These are phyloP conservation scores for Penicillium bialowiezense DNA, from an alignment of 495 filamentous ascomycete species.

Conservation along the genomic window DNA sequence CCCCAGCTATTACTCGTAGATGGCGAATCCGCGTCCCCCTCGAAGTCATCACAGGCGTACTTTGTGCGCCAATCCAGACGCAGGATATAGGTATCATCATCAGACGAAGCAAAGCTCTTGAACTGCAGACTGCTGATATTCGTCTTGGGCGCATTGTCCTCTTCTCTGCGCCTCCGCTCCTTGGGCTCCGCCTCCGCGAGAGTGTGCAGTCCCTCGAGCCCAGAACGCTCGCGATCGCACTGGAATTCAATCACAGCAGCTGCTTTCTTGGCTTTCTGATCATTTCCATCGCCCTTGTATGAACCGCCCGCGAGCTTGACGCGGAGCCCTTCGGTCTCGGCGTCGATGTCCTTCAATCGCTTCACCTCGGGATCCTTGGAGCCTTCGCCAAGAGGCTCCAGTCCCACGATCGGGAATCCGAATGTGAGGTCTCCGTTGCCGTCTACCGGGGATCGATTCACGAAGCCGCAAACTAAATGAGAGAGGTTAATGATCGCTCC, in stretches of 20 bases:
- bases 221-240: conserved; percentile 67
- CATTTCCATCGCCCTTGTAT: conserved; percentile 43
- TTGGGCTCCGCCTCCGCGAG: conserved; percentile 30
- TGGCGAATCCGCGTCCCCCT: conserved; percentile 36
- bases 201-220: conserved; percentile 61
- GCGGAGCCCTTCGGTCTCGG: conserved; percentile 63
- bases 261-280: conserved; percentile 51
- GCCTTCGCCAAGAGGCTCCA: conserved; percentile 55
- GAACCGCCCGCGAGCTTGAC: conserved; percentile 68
- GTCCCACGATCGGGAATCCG: conserved; percentile 72
- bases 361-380: conserved; percentile 56
- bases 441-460: conserved; percentile 44
- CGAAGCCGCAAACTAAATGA: conserved; percentile 73
- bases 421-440: conserved; percentile 29
- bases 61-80: conserved; percentile 81
- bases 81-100: conserved; percentile 53
- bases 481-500: neutral
- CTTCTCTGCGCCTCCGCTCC: conserved; percentile 20
- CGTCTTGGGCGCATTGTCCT: conserved; percentile 16
- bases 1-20: conserved; percentile 60
- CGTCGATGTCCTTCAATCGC: conserved; percentile 60
- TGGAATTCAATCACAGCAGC: conserved; percentile 78
- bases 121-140: conserved; percentile 63
- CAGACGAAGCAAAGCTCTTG: conserved; percentile 59
- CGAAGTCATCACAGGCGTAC: conserved; percentile 69